phyloP scores from a whole-genome alignment of 805 yeast genomes.

The Hanseniaspora hatyaiensis region DNA sequence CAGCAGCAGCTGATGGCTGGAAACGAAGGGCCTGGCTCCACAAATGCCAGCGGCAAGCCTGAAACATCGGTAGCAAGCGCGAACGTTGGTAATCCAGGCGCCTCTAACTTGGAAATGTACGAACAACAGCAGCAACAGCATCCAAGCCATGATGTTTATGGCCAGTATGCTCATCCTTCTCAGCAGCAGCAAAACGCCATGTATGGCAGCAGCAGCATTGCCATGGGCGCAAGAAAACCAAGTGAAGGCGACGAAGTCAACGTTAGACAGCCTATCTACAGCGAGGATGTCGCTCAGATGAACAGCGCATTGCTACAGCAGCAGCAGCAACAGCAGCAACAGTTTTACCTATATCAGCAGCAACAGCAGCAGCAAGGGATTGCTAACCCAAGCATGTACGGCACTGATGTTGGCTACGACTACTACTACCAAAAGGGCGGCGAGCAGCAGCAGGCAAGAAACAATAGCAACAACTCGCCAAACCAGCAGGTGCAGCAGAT shows the following conservation, averaged over 20 bases:
- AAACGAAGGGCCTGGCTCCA: constrained; percentile 15
- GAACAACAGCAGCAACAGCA: constrained; percentile 13
- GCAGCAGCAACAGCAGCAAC: constrained; percentile 14
- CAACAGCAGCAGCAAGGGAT: background rate
- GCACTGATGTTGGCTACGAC: background rate
- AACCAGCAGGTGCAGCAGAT: background rate
- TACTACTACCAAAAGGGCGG: background rate
- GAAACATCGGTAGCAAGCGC: background rate
- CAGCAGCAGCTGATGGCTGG: constrained; percentile 12
- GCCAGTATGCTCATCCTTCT: background rate
- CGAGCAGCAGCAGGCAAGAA: background rate
- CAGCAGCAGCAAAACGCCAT: background rate
- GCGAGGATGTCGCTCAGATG: background rate
- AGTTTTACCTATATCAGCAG: constrained; percentile 7
- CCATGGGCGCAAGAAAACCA: background rate
- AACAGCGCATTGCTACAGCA: background rate
- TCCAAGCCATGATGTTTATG: background rate
- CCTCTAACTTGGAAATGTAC: constrained; percentile 1
- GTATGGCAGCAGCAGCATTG: background rate
- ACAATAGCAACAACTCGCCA: background rate
- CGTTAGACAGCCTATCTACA: no score
- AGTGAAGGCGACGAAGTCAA: background rate
- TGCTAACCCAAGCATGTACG: no score
- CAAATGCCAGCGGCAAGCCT: constrained; percentile 14
- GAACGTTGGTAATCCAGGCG: no score